A percentile compares a stretch with the other conserved stretches of the same genome.
phyloP scores from a whole-genome alignment of 2,329 filamentous ascomycete genomes.

The Eutypa lata region DNA sequence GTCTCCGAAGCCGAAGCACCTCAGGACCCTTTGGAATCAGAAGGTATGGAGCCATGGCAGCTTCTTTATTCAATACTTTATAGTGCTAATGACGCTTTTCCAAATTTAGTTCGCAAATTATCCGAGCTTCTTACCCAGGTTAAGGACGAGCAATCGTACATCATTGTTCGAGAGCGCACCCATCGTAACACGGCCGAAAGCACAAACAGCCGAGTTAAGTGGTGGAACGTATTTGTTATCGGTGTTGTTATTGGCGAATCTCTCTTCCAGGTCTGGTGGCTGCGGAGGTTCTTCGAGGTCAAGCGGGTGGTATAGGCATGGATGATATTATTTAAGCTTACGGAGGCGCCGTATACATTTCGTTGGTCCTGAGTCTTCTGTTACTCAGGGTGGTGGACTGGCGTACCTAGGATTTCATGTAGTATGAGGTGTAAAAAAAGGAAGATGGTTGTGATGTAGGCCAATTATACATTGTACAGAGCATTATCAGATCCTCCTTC shows the following conservation, averaged over 20 bases:
- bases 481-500: no score
- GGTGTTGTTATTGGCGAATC: constrained; percentile 85
- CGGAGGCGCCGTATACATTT: not conserved
- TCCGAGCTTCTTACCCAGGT: constrained; percentile 85
- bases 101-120: constrained; percentile 66
- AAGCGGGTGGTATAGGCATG: constrained; percentile 58
- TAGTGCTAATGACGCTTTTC: not conserved
- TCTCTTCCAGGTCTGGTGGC: constrained; percentile 98
- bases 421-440: not conserved
- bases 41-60: constrained; percentile 57
- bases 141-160: constrained; percentile 97
- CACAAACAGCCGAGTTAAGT: constrained; percentile 96
- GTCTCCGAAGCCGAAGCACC: constrained; percentile 83
- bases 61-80: no score
- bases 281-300: constrained; percentile 96
- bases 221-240: constrained; percentile 99
- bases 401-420: not conserved
- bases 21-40: constrained; percentile 83
- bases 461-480: not conserved
- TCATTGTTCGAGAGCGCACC: constrained; percentile 89
- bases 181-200: constrained; percentile 98
- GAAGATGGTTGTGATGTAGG: not conserved
- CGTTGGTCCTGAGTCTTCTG: not conserved
- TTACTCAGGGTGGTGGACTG: not conserved
- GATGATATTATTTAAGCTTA: not conserved